Conservation (phyloP, 192 early-diverging fungal species). For the Podila horticola region DNA sequence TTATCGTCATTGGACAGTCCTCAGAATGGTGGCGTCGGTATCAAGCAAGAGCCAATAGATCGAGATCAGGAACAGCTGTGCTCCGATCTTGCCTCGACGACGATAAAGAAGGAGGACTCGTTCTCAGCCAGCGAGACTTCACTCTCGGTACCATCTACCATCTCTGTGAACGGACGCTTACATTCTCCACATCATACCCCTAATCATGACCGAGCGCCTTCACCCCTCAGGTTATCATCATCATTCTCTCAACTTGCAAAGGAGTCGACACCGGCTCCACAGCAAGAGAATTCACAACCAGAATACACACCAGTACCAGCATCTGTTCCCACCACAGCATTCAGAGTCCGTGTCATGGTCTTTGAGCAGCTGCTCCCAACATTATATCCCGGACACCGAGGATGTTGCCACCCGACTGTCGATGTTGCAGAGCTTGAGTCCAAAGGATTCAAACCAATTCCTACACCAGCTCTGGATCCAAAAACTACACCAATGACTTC, state of each 20-base stretch:
- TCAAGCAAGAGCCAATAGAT: constrained; percentile 33
- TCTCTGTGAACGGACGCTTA: constrained; percentile 26
- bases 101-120: constrained; percentile 39
- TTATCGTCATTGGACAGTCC: background rate
- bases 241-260: constrained; percentile 14
- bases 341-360: constrained; percentile 76
- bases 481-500: background rate
- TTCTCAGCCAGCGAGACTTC: constrained; percentile 23
- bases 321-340: constrained; percentile 61
- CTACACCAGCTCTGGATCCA: background rate
- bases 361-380: constrained; percentile 79
- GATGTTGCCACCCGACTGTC: constrained; percentile 55
- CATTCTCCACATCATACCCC: constrained; percentile 29
- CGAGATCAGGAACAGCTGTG: constrained; percentile 13
- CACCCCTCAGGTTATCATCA: constrained; percentile 1
- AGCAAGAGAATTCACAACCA: background rate
- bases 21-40: constrained; percentile 4
- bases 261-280: constrained; percentile 2
- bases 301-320: constrained; percentile 10
- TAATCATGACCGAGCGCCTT: constrained; percentile 26
- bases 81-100: constrained; percentile 11
- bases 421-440: constrained; percentile 32
- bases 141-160: constrained; percentile 12
- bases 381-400: constrained; percentile 56
- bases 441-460: constrained; percentile 1